A percentile compares a stretch with the other conserved stretches of the same genome.
These are phyloP conservation scores for Candida peoriensis DNA, from an alignment of 805 yeast species.

Conservation along the genomic window DNA sequence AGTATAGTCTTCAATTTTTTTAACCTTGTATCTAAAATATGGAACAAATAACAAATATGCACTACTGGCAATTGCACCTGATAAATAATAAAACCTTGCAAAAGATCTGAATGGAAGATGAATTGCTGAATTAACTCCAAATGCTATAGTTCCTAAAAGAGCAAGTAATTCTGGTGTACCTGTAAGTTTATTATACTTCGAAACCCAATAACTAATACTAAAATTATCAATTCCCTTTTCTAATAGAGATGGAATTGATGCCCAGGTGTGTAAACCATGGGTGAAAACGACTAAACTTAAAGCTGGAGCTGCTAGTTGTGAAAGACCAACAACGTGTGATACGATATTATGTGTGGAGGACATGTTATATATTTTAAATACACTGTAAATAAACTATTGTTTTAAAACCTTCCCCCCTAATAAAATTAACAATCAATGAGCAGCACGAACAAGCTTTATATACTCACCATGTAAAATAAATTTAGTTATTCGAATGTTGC, in stretches of 20 bases:
- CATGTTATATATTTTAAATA: neutral
- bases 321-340: conserved; percentile 10
- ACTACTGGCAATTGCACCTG: conserved; percentile 12
- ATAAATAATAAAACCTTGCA: conserved; percentile 15
- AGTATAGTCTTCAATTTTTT: conserved; percentile 6
- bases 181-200: conserved; percentile 5
- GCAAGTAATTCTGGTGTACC: conserved; percentile 9
- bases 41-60: conserved; percentile 13
- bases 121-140: conserved; percentile 12
- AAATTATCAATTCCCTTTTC: conserved; percentile 10
- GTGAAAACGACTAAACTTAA: conserved; percentile 11
- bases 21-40: conserved; percentile 12
- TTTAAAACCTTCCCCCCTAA: too few relatives aligned
- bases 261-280: conserved; percentile 13
- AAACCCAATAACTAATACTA: conserved; percentile 14
- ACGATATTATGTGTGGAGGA: conserved; percentile 3
- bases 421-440: too few relatives aligned
- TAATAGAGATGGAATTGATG: conserved; percentile 13
- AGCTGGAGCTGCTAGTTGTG: conserved; percentile 16
- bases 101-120: conserved; percentile 11
- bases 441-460: too few relatives aligned
- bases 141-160: conserved; percentile 10
- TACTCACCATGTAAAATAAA: too few relatives aligned
- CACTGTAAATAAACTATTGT: too few relatives aligned
- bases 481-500: too few relatives aligned